Base-by-base conservation (phyloP, 306 rosid genomes). In the Sesbania bispinosa region DNA sequence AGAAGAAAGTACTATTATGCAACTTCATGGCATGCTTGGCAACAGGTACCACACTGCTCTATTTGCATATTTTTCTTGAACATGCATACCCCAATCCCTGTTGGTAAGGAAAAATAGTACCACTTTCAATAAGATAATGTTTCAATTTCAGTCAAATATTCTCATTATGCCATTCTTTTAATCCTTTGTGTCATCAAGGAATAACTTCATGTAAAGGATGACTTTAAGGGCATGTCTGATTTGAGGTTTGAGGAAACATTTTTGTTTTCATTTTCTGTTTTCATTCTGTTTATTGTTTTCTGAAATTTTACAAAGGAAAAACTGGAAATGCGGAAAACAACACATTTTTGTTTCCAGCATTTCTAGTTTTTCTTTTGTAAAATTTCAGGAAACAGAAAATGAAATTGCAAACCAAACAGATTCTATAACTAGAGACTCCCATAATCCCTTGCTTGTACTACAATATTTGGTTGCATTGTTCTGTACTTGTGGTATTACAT, bases 11-110 rank as follows among this genome's bases (percentile, higher is more conserved):
- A 61, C 64, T 38, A 77, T 85, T 18, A 57, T 77, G 70, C 89
- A 82, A 75, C 82, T 85, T 61, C 89, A 85, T 38, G 85, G 69
- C 65, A 52, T 80, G 78, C 89, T 85, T 53, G 87, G 89, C 15
- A 85, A 85, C 66, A 85, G 87, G 89, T 85, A 79, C 3, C 8
- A 1, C 20, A 24, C 35, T 58, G 27, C 35, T 52, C 13, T 57
- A 27, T 62, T 75, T 53, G 61, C 32, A 69, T 8, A 50, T 23
- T 81, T 52, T 39, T 62, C 29, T 68, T 61, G n/a, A n/a, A n/a
- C n/a, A n/a, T n/a, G n/a, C n/a, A n/a, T n/a, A n/a, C n/a, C n/a
- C n/a, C n/a, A n/a, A n/a, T n/a, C 41, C 29, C 51, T 47, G 48
- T 33, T 59, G 30, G 30, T 64, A 9, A 39, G 43, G 10, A 0